Conservation (phyloP, 2,329 filamentous ascomycete genomes). For the Fusarium hainanense region DNA sequence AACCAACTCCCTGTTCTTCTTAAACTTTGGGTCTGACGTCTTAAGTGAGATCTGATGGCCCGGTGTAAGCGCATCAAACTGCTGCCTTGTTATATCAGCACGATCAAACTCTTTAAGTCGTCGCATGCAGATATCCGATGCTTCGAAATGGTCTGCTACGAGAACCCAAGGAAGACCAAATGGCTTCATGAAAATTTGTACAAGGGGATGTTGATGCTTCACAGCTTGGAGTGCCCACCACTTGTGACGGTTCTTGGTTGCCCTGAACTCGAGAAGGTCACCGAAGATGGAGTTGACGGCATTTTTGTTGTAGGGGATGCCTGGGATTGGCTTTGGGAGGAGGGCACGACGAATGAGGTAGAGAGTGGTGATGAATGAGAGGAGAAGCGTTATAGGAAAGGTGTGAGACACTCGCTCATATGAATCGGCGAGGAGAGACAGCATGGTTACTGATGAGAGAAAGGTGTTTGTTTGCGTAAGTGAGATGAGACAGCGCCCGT, state of each 20-base stretch:
- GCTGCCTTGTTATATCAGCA: neutral
- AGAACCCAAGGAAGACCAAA: constrained; percentile 29
- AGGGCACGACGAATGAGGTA: constrained; percentile 4
- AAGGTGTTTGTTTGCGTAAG: neutral
- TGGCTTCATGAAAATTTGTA: constrained; percentile 31
- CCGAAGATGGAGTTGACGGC: constrained; percentile 28
- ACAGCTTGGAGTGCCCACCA: constrained; percentile 26
- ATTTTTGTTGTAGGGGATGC: constrained; percentile 28
- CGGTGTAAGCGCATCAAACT: constrained; percentile 6
- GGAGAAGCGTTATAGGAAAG: neutral
- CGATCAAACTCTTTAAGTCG: constrained; percentile 35
- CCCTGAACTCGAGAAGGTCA: constrained; percentile 22
- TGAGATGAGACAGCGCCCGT: neutral
- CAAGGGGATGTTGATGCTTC: constrained; percentile 20
- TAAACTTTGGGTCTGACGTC: constrained; percentile 25
- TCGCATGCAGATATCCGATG: constrained; percentile 29
- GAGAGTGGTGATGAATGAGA: neutral
- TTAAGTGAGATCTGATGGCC: constrained; percentile 18
- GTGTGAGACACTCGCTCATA: neutral
- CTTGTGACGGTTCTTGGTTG: constrained; percentile 4
- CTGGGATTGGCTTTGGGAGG: constrained; percentile 28
- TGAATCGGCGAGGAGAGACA: neutral
- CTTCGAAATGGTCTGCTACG: constrained; percentile 31
- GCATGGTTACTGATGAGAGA: neutral
- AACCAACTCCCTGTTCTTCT: constrained; percentile 37